phyloP scores from a whole-genome alignment of 306 rosid genomes.

The Sphenostylis stenocarpa region DNA sequence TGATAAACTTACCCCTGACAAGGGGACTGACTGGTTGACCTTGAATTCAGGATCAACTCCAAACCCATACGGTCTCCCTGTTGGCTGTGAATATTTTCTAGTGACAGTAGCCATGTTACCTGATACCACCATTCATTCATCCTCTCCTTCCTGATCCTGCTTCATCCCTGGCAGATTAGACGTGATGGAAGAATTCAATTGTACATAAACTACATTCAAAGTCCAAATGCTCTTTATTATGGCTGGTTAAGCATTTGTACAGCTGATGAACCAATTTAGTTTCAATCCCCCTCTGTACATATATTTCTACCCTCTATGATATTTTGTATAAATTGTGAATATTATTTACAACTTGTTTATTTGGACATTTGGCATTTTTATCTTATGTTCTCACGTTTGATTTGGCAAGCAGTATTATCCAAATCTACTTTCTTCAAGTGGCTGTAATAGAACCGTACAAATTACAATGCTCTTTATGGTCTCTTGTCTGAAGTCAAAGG shows the following conservation, averaged over 20 bases:
- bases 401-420: not conserved
- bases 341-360: conserved; percentile 37
- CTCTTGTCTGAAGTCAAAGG: not conserved
- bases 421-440: not conserved
- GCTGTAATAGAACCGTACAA: not conserved
- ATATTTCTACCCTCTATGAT: conserved; percentile 29
- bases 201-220: conserved; percentile 59
- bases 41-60: conserved; percentile 90
- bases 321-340: conserved; percentile 46
- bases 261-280: conserved; percentile 61
- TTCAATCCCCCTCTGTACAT: conserved; percentile 49
- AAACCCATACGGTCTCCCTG: conserved; percentile 89
- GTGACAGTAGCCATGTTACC: conserved; percentile 99
- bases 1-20: conserved; percentile 44
- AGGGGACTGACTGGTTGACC: conserved; percentile 69
- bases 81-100: conserved; percentile 93
- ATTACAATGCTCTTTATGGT: not conserved
- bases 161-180: conserved; percentile 60
- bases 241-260: conserved; percentile 57
- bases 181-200: conserved; percentile 90
- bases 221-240: conserved; percentile 37
- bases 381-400: not conserved
- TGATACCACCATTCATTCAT: conserved; percentile 81
- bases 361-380: not conserved
- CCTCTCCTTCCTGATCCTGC: conserved; percentile 98